These are phyloP conservation scores for Metschnikowia proteae DNA, from an alignment of 805 yeast genomes.

Conservation along the genomic window DNA sequence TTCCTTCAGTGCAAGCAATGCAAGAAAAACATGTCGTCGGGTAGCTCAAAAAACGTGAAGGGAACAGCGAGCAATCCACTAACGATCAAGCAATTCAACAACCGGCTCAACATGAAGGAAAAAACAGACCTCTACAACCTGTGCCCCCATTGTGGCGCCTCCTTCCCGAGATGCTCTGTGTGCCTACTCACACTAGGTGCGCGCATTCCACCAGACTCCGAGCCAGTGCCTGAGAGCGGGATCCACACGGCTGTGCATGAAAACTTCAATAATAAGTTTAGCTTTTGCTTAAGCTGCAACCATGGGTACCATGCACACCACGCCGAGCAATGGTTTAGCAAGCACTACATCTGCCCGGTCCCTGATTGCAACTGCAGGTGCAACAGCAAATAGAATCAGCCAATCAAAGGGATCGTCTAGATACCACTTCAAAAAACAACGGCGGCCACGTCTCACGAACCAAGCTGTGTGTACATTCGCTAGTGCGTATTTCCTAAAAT, in stretches of 20 bases:
- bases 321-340: conserved; percentile 93
- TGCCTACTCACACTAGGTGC: conserved; percentile 79
- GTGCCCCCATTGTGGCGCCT: conserved; percentile 85
- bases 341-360: conserved; percentile 86
- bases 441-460: no score
- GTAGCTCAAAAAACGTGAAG: conserved; percentile 20
- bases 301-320: conserved; percentile 96
- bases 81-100: conserved; percentile 35
- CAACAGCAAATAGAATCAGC: conserved; percentile 42
- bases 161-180: conserved; percentile 86
- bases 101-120: conserved; percentile 16
- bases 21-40: conserved; percentile 60
- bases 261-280: conserved; percentile 60
- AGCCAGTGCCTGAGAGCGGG: conserved; percentile 11
- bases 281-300: conserved; percentile 84
- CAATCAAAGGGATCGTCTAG: not conserved
- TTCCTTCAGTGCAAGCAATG: conserved; percentile 80
- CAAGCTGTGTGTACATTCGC: not conserved
- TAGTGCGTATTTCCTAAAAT: not conserved
- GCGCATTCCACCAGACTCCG: conserved; percentile 43
- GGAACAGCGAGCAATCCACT: conserved; percentile 11
- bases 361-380: conserved; percentile 90
- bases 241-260: conserved; percentile 7
- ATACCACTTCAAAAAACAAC: no score
- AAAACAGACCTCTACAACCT: conserved; percentile 24